A percentile compares a stretch with the other conserved stretches of the same genome.
Conservation (phyloP, 2,329 filamentous ascomycete species). For the Sphaerulina musiva region DNA sequence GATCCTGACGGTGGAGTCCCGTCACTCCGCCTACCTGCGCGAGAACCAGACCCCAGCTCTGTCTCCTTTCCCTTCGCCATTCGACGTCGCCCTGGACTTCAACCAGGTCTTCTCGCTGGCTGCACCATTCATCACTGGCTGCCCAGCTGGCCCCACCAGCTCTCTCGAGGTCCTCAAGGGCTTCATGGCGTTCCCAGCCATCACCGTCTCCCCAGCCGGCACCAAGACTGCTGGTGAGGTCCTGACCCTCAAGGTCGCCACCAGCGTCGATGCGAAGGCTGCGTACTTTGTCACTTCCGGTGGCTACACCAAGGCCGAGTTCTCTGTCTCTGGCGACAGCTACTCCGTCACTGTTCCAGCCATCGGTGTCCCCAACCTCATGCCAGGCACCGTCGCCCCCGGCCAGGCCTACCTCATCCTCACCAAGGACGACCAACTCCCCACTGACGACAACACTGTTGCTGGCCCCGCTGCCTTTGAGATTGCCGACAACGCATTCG, state of each 20-base stretch:
- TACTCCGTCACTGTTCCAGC: conserved; percentile 19
- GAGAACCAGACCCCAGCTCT: conserved; percentile 27
- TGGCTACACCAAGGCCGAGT: conserved; percentile 18
- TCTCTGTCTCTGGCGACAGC: conserved; percentile 17
- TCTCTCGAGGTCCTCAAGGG: not conserved
- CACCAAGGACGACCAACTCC: conserved; percentile 15
- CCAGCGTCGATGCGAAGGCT: conserved; percentile 18
- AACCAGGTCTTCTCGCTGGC: conserved; percentile 59
- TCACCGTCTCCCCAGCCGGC: conserved; percentile 16
- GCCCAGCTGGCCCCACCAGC: conserved; percentile 50
- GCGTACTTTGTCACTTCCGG: conserved; percentile 26
- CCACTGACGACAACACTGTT: conserved; percentile 28
- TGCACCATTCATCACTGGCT: conserved; percentile 53
- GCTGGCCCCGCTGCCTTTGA: conserved; percentile 27
- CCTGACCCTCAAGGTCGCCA: conserved; percentile 21
- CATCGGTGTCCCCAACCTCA: not conserved
- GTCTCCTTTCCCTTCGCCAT: conserved; percentile 52
- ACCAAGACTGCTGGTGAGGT: conserved; percentile 20
- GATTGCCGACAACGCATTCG: conserved; percentile 15
- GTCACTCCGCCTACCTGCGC: conserved; percentile 56
- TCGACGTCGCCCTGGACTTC: conserved; percentile 54
- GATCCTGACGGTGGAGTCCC: conserved; percentile 59
- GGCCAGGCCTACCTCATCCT: conserved; percentile 29
- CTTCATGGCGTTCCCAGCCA: conserved; percentile 36
- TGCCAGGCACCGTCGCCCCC: conserved; percentile 6